Evolutionary conservation across 1,284 basidiomycete genomes (phyloP).

Genomic region (Microbotryum violaceum): DNA sequence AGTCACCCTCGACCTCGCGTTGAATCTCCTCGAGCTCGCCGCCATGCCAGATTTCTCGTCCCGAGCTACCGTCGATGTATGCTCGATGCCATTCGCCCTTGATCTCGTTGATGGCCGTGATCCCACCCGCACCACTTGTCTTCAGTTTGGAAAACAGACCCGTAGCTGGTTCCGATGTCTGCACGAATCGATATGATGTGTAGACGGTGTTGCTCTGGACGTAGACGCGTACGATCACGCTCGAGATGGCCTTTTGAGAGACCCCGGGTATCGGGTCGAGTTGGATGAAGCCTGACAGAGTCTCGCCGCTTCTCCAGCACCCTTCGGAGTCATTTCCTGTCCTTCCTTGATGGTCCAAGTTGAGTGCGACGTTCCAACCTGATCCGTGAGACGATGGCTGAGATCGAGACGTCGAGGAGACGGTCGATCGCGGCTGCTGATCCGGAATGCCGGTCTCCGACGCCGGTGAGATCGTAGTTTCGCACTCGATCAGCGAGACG

Average conservation of each 20-base stretch:
- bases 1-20: conserved; percentile 4
- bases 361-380: background rate
- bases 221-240: background rate
- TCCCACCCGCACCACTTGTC: background rate
- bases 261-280: background rate
- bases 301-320: conserved; percentile 2
- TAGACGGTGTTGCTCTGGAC: conserved; percentile 1
- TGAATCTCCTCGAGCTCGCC: conserved; percentile 3
- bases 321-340: background rate
- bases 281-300: background rate
- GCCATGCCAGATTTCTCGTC: conserved; percentile 1
- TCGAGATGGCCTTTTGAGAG: background rate
- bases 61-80: background rate
- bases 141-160: background rate
- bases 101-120: background rate
- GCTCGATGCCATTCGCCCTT: background rate
- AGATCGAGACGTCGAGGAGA: too few relatives aligned
- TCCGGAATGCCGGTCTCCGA: too few relatives aligned
- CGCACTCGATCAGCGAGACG: too few relatives aligned
- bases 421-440: too few relatives aligned
- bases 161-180: background rate
- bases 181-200: background rate
- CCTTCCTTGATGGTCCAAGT: conserved; percentile 1
- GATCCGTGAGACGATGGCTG: background rate
- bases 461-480: too few relatives aligned